Percentiles rank a stretch among this genome's conserved stretches.
Conservation (phyloP, 176 grass and related monocot species). For the Musa beccarii region DNA sequence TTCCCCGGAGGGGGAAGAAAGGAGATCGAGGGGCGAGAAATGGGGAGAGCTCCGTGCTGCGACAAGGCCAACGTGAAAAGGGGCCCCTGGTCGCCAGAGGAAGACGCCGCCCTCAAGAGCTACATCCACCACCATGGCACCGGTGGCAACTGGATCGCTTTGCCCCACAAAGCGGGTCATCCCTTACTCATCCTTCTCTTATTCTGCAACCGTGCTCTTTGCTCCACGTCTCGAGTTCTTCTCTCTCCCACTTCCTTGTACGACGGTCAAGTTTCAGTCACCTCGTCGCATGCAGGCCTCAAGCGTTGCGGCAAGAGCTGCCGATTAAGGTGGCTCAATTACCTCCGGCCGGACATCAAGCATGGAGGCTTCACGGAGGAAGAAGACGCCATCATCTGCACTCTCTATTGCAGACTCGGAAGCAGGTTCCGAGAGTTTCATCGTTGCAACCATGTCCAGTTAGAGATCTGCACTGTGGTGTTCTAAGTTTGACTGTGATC, state of each 20-base stretch:
- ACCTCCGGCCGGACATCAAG: slow-evolving; percentile 8
- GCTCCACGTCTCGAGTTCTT: too few relatives aligned
- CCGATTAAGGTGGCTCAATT: slow-evolving; percentile 8
- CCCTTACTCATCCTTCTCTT: neutral
- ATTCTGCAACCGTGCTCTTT: neutral
- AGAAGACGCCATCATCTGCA: slow-evolving; percentile 7
- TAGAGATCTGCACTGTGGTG: neutral
- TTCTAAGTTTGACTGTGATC: neutral
- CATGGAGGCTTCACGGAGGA: slow-evolving; percentile 9
- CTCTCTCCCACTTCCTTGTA: too few relatives aligned
- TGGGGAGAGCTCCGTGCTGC: slow-evolving; percentile 89
- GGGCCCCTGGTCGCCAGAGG: slow-evolving; percentile 78
- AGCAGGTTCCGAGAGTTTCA: neutral
- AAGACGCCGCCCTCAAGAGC: slow-evolving; percentile 53
- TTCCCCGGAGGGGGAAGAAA: neutral
- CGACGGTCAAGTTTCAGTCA: neutral
- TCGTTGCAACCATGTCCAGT: neutral
- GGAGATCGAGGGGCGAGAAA: neutral
- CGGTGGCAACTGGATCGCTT: slow-evolving; percentile 82
- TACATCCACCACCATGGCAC: slow-evolving; percentile 54
- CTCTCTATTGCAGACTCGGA: neutral
- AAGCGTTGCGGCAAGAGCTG: slow-evolving; percentile 13
- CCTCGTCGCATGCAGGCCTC: neutral
- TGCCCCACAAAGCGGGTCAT: slow-evolving; percentile 77
- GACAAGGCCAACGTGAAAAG: slow-evolving; percentile 77